Evolutionary conservation across 1,139 yeast species (phyloP), one percentile per base, ranked within the genome.

Genomic region (Lodderomyces jiufengensis): DNA sequence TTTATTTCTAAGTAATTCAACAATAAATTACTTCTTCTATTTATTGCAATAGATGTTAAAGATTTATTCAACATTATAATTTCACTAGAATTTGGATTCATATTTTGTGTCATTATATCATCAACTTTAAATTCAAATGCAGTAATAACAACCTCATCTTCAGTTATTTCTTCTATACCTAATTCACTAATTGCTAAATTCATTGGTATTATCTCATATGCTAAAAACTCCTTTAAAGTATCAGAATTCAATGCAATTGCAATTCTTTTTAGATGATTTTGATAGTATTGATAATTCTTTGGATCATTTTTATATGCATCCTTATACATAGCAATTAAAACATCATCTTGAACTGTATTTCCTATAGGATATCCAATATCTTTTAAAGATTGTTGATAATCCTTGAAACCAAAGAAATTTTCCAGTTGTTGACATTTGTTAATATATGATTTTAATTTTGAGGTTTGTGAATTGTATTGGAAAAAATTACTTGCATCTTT

Each of bases 111-210:
- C 36, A 86, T 57, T 0, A 87, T 80, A 36, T 83, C 92, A 33
- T 73, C 74, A 3, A 72, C 59, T 41, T 79, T 79, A 35, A 79
- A 68, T 40, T 81, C 78, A 47, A 73, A 80, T 0, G 90, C 87
- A 1, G 92, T 82, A 24, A 78, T 68, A 4, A 84, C 75, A 29
- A 84, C 78, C 41, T 84, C 94, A 50, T 83, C 92, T 51, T 83
- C 94, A 3, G 86, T 81, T 5, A 76, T 68, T 25, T 74, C 77
- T 46, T 75, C 81, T 16, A 83, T 73, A 11, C 78, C 81, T 32
- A 87, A 59, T 11, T 73, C 69, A 1, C 68, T 69, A 46, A 83
- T 76, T 0, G 96, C 94, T 35, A 77, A 71, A 3, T 57, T 53
- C 4, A 76, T 45, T 10, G 76, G 73, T 26, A 77, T 50, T 2